A percentile compares a stretch with the other conserved stretches of the same genome.
Evolutionary conservation across 2,329 filamentous ascomycete genomes (phyloP).

Genomic region (Aspergillus floridensis): DNA sequence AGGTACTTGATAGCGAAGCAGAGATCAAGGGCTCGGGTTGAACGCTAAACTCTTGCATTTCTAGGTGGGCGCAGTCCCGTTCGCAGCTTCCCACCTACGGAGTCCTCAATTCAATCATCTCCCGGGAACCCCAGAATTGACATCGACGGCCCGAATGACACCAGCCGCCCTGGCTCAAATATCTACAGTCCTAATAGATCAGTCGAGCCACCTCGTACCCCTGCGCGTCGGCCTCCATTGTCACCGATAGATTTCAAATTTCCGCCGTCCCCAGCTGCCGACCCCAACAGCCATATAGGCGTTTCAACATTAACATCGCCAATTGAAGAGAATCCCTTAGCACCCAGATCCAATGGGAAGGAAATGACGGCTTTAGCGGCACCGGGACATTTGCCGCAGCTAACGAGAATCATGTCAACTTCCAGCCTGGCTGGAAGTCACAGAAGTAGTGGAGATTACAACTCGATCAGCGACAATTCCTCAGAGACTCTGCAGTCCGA

Average conservation of each 20-base stretch:
- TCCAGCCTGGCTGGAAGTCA: constrained; percentile 76
- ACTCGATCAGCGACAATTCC: constrained; percentile 91
- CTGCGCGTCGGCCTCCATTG: constrained; percentile 37
- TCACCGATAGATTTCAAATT: constrained; percentile 56
- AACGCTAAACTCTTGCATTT: constrained; percentile 10
- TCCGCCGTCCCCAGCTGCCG: constrained; percentile 43
- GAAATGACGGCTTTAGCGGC: constrained; percentile 27
- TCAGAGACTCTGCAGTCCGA: constrained; percentile 91
- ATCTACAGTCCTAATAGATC: constrained; percentile 34
- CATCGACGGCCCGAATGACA: constrained; percentile 30
- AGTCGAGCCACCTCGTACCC: constrained; percentile 41
- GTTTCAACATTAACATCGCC: constrained; percentile 30
- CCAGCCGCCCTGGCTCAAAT: constrained; percentile 24
- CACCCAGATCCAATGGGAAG: constrained; percentile 20
- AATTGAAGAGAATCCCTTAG: constrained; percentile 24
- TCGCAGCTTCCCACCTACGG: constrained; percentile 31
- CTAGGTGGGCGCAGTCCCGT: constrained; percentile 33
- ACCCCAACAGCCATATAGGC: constrained; percentile 26
- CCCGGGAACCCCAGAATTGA: constrained; percentile 33
- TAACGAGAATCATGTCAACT: constrained; percentile 70
- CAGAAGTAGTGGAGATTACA: constrained; percentile 90
- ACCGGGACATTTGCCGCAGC: constrained; percentile 36
- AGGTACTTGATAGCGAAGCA: constrained; percentile 30
- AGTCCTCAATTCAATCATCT: constrained; percentile 31
- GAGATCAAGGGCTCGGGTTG: not conserved